Evolutionary conservation across 768 basidiomycete genomes (phyloP), one percentile per base, ranked within the genome.

Genomic region (Termitomyces sp.): DNA sequence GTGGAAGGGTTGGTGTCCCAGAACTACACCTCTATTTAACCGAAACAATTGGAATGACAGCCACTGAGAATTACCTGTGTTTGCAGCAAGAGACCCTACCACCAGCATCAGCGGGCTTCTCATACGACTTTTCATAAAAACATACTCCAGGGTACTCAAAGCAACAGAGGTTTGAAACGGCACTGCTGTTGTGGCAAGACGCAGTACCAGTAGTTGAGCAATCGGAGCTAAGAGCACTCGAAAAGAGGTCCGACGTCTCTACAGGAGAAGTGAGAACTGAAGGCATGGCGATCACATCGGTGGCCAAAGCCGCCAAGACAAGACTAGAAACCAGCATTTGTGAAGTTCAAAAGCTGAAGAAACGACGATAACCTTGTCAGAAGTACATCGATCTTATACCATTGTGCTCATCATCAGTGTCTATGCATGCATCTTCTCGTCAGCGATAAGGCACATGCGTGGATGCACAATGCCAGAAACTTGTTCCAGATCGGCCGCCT

Each of bases 1-100:
- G 81, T 83, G 3, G 79, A 68, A 0, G 85, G 82, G 48, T 82
- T 64, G 2, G 83, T 86, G 60, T 90, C 87, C 87, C 88, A 90
- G 70, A 90, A 87, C 83, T 87, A 68, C 22, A 41, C 18, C 26
- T 31, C 3, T n/a, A 29, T 49, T 44, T 3, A 47, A 50, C 33
- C 37, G 10, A 13, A n/a, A 7, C 13, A 37, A 22, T 33, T 24
- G 0, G 10, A 34, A 39, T 22, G 16, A 13, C 16, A 36, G 46
- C 1, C 3, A n/a, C 6, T 8, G 28, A 36, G 10, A 24, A 59
- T n/a, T 57, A 70, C 75, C 68, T 77, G 75, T 20, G 75, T 73
- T 60, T 86, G 85, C 59, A 85, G 64, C 31, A 88, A 61, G 48
- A 83, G 71, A 42, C 87, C 88, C 86, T 89, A 55, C 50, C 37